Evolutionary conservation across 2,329 filamentous ascomycete genomes (phyloP).

Genomic region (Colletotrichum sublineola): DNA sequence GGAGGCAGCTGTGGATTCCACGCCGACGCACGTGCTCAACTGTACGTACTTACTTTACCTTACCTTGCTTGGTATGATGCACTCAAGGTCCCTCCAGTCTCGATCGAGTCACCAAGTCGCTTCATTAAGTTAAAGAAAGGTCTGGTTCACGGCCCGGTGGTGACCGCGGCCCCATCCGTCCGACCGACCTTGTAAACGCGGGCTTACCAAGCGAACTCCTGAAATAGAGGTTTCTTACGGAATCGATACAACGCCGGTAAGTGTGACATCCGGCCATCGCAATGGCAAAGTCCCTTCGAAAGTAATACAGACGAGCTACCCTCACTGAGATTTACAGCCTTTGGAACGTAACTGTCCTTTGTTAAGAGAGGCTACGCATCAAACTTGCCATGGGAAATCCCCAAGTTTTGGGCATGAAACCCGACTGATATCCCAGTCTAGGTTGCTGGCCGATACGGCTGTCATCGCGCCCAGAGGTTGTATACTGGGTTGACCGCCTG

Average conservation of each 20-base stretch:
- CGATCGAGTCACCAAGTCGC: conserved; percentile 1
- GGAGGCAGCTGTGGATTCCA: conserved; percentile 8
- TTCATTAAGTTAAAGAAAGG: not conserved
- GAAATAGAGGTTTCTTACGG: conserved; percentile 30
- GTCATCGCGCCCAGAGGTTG: conserved; percentile 60
- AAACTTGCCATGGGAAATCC: not conserved
- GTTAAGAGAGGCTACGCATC: not conserved
- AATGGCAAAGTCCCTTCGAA: not conserved
- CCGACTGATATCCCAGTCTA: conserved; percentile 46
- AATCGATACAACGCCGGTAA: conserved; percentile 9
- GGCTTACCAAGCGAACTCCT: conserved; percentile 25
- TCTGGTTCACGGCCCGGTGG: not conserved
- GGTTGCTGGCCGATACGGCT: conserved; percentile 68
- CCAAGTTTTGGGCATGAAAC: conserved; percentile 19
- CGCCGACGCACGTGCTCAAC: conserved; percentile 28
- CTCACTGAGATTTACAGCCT: not conserved
- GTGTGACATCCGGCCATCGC: not conserved
- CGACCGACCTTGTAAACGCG: not conserved
- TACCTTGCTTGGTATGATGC: too few relatives aligned
- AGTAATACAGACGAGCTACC: not conserved
- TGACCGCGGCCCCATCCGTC: not conserved
- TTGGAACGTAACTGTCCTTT: not conserved
- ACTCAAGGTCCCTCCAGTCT: not conserved
- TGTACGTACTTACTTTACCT: not conserved
- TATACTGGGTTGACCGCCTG: conserved; percentile 61